phyloP scores from a whole-genome alignment of 108 stramenopile species.

The Skeletonema marinoi region DNA sequence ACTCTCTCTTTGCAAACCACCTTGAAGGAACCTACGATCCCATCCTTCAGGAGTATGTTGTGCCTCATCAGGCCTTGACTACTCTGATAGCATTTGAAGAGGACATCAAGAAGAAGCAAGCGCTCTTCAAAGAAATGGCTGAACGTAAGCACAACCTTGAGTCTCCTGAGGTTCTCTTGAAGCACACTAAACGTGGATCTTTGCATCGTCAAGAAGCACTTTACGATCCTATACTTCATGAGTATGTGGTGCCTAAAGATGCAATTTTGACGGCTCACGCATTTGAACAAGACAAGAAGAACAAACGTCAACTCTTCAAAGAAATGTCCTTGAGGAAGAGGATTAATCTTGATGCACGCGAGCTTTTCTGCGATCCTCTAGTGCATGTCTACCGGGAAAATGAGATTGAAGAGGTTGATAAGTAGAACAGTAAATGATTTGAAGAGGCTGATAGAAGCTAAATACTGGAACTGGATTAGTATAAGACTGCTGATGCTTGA shows the following conservation, averaged over 20 bases:
- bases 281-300: neutral
- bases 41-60: conserved; percentile 20
- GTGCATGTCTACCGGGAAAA: conserved; percentile 19
- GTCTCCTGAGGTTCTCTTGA: neutral
- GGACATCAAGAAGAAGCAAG: conserved; percentile 13
- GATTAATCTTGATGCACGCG: conserved; percentile 14
- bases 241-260: neutral
- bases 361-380: conserved; percentile 30
- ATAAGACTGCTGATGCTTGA: neutral
- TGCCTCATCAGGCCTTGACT: conserved; percentile 5
- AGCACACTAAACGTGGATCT: neutral
- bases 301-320: neutral
- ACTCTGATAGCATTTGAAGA: conserved; percentile 14
- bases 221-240: neutral
- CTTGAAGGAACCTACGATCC: conserved; percentile 18
- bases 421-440: neutral
- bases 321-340: conserved; percentile 13
- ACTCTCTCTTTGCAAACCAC: conserved; percentile 7
- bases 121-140: conserved; percentile 30
- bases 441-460: neutral
- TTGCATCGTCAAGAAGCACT: neutral
- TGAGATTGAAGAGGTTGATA: neutral
- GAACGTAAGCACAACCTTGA: neutral
- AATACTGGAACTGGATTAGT: no score
- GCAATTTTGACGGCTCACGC: neutral